Conservation (phyloP, 768 basidiomycete species). For the Tylopilus subfusipes region DNA sequence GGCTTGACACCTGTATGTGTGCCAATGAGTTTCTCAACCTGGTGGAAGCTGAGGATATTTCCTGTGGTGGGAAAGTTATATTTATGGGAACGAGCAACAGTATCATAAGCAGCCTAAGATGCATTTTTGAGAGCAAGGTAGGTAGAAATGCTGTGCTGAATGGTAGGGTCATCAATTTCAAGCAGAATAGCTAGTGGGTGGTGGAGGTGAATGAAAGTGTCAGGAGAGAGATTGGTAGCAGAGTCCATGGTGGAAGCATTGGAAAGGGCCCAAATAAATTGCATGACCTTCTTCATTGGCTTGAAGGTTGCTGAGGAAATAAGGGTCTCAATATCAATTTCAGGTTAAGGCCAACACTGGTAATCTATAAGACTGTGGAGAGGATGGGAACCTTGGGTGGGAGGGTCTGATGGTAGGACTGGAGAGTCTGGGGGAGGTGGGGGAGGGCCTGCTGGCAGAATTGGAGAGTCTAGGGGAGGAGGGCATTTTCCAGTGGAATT, state of each 20-base stretch:
- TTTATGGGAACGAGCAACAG: background rate
- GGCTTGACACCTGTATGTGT: constrained; percentile 30
- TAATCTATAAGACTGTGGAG: no score
- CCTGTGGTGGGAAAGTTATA: background rate
- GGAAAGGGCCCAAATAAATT: background rate
- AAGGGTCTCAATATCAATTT: background rate
- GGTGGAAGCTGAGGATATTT: background rate
- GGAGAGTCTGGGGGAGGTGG: no score
- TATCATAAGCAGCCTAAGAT: background rate
- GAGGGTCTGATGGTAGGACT: no score
- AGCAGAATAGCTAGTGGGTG: background rate
- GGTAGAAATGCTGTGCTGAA: no score
- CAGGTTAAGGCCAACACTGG: background rate
- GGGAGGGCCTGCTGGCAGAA: no score
- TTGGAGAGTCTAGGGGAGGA: no score
- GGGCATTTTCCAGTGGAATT: no score
- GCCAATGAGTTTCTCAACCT: constrained; percentile 3
- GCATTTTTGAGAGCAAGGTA: background rate
- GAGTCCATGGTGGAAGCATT: background rate
- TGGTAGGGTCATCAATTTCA: background rate
- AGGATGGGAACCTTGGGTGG: no score
- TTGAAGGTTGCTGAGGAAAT: background rate
- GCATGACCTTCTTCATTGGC: background rate
- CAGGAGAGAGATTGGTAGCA: background rate
- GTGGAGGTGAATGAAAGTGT: background rate